These are phyloP conservation scores for Pleurotus citrinopileatus DNA, from an alignment of 768 basidiomycete species.

Conservation along the genomic window DNA sequence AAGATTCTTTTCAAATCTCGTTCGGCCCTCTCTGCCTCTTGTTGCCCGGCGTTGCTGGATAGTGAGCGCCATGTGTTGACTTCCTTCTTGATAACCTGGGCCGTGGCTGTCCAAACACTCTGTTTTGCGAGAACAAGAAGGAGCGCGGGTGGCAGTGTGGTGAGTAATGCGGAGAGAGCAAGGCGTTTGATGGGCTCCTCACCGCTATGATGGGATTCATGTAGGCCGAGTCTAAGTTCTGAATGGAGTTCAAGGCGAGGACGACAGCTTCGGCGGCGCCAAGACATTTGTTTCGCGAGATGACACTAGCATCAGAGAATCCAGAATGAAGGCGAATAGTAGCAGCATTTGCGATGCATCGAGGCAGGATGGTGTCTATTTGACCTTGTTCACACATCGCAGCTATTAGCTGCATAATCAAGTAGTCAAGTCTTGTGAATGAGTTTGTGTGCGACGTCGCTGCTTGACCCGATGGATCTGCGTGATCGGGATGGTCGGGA, in stretches of 20 bases:
- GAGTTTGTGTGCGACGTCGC: background rate
- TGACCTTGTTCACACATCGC: slow-evolving; percentile 11
- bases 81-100: slow-evolving; percentile 8
- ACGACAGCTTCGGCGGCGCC: slow-evolving; percentile 2
- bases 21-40: slow-evolving; percentile 2
- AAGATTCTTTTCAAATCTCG: background rate
- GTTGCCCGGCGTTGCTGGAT: background rate
- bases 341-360: slow-evolving; percentile 33
- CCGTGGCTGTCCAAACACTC: slow-evolving; percentile 8
- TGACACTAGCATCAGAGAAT: background rate
- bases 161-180: background rate
- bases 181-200: background rate
- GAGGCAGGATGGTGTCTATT: slow-evolving; percentile 25
- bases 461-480: slow-evolving; percentile 7
- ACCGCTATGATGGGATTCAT: slow-evolving; percentile 5
- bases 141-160: background rate
- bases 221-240: background rate
- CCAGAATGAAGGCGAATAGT: slow-evolving; percentile 30
- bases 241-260: background rate
- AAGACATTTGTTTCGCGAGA: slow-evolving; percentile 4
- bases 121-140: background rate
- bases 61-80: slow-evolving; percentile 1
- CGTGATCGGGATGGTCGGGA: background rate
- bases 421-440: slow-evolving; percentile 20
- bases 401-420: slow-evolving; percentile 20